These are phyloP conservation scores for Pleurotus sapidus DNA, from an alignment of 768 basidiomycete species.

Conservation along the genomic window DNA sequence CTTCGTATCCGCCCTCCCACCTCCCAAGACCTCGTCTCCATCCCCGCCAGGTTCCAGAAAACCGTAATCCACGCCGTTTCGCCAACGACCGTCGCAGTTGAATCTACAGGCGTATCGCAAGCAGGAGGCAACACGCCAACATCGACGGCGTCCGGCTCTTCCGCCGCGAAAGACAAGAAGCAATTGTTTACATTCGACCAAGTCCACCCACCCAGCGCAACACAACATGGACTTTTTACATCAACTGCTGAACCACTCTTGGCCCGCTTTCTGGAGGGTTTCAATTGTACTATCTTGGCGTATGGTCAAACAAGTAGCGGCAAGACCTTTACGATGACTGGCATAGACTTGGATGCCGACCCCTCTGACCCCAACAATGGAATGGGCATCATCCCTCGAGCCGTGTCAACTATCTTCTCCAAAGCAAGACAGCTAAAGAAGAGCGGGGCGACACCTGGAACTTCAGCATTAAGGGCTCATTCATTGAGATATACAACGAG, in stretches of 20 bases:
- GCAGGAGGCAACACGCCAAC: conserved; percentile 23
- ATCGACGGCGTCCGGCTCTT: conserved; percentile 31
- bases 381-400: conserved; percentile 95
- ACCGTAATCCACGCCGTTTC: conserved; percentile 80
- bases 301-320: conserved; percentile 98
- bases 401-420: conserved; percentile 86
- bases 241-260: conserved; percentile 83
- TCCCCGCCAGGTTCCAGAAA: conserved; percentile 93
- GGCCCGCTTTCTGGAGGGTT: conserved; percentile 86
- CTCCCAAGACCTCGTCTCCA: conserved; percentile 76
- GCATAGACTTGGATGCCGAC: conserved; percentile 86
- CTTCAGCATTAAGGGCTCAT: conserved; percentile 82
- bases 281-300: conserved; percentile 97
- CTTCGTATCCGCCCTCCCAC: conserved; percentile 90
- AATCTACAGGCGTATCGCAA: conserved; percentile 56
- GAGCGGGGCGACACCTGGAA: conserved; percentile 76
- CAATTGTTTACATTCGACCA: conserved; percentile 92
- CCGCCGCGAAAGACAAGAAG: conserved; percentile 63
- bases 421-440: conserved; percentile 74
- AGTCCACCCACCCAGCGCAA: conserved; percentile 82
- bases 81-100: conserved; percentile 77
- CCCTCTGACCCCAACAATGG: conserved; percentile 77
- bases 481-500: conserved; percentile 98
- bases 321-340: conserved; percentile 98
- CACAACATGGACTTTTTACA: conserved; percentile 84